These are phyloP conservation scores for Kuraishia capsulata DNA, from an alignment of 805 yeast genomes.

Conservation along the genomic window DNA sequence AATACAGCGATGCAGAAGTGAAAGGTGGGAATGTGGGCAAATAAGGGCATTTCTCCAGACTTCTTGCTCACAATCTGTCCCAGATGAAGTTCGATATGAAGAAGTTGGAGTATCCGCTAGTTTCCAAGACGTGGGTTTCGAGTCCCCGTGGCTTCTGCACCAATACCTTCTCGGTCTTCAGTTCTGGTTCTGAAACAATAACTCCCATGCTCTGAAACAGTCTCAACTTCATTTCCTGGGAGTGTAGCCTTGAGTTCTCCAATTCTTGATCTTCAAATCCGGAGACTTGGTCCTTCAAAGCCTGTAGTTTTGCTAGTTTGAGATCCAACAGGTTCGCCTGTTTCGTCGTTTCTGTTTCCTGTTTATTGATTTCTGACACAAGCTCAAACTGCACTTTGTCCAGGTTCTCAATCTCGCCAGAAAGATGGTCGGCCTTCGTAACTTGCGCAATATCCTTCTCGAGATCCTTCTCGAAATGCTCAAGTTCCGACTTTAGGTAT, in stretches of 20 bases:
- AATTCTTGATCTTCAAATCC: conserved; percentile 13
- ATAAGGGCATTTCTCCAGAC: not conserved
- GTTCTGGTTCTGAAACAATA: conserved; percentile 25
- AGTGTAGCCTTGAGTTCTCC: conserved; percentile 22
- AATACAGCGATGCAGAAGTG: not conserved
- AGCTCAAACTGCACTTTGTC: conserved; percentile 40
- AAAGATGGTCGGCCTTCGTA: not conserved
- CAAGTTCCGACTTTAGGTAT: not conserved
- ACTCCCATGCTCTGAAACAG: conserved; percentile 56
- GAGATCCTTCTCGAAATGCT: not conserved
- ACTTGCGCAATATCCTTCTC: not conserved
- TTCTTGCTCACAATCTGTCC: conserved; percentile 40
- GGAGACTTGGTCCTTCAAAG: conserved; percentile 24
- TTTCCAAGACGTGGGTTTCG: conserved; percentile 38
- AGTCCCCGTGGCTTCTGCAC: conserved; percentile 40
- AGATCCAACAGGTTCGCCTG: conserved; percentile 36
- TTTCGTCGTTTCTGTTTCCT: conserved; percentile 33
- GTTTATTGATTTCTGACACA: conserved; percentile 11
- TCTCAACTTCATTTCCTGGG: conserved; percentile 40
- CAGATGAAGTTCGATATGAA: conserved; percentile 71
- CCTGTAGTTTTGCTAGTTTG: conserved; percentile 23
- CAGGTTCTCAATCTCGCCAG: conserved; percentile 15
- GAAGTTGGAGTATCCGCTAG: conserved; percentile 51
- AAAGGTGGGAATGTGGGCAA: not conserved
- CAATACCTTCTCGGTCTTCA: conserved; percentile 30